phyloP scores from a whole-genome alignment of 1,284 basidiomycete species.

The Ganoderma multipileum region DNA sequence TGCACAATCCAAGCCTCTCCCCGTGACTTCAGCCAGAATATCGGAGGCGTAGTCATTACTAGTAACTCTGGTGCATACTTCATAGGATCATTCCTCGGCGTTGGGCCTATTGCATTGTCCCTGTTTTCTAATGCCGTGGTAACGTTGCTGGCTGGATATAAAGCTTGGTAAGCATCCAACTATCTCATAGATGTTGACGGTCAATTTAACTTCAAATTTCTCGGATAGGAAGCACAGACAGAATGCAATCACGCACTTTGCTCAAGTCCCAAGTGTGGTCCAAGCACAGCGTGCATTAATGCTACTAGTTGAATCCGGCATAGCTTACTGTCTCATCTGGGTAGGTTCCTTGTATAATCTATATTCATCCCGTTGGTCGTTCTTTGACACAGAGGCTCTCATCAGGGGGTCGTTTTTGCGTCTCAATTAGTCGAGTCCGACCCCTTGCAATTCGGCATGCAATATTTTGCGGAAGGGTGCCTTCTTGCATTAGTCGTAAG shows the following conservation, averaged over 20 bases:
- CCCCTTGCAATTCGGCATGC: background rate
- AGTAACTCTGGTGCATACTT: too few species aligned
- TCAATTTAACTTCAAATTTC: background rate
- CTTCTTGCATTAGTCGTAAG: conserved; percentile 1
- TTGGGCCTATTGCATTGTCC: background rate
- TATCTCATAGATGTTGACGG: background rate
- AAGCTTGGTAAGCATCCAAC: background rate
- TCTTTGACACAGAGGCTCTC: too few species aligned
- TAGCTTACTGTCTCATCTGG: background rate
- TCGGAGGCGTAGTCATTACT: too few species aligned
- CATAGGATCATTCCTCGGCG: too few species aligned
- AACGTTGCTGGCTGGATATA: background rate
- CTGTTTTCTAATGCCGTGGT: background rate
- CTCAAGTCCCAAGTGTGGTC: background rate
- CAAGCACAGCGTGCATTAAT: background rate
- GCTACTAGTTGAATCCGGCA: background rate
- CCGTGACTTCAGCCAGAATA: too few species aligned
- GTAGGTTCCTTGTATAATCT: background rate
- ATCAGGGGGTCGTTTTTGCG: background rate
- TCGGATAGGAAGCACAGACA: background rate
- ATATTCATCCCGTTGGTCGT: too few species aligned
- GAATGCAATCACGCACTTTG: background rate
- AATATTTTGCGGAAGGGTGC: background rate
- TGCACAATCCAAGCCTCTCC: background rate
- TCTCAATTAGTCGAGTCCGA: background rate